A percentile compares a stretch with the other conserved stretches of the same genome.
Evolutionary conservation across 345 rosid species (phyloP).

Genomic region (Erysimum cheiranthoides): DNA sequence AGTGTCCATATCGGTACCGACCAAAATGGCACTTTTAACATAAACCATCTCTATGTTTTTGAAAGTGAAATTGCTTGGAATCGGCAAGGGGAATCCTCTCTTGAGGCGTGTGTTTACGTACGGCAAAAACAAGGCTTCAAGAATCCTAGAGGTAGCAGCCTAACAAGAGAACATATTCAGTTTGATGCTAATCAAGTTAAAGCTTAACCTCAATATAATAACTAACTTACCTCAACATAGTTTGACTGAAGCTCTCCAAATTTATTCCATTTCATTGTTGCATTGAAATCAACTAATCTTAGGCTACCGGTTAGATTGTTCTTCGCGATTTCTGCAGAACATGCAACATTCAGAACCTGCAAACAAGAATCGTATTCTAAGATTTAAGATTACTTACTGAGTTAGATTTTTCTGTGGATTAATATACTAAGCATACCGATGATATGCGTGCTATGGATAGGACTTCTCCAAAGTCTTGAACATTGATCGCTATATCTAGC

Average conservation of each 20-base stretch:
- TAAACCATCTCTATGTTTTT: slow-evolving; percentile 54
- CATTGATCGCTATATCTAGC: slow-evolving; percentile 57
- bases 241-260: slow-evolving; percentile 59
- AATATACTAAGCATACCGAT: slow-evolving; percentile 51
- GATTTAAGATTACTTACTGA: slow-evolving; percentile 15
- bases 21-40: slow-evolving; percentile 44
- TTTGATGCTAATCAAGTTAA: slow-evolving; percentile 12
- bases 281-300: slow-evolving; percentile 49
- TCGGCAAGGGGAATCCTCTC: slow-evolving; percentile 68
- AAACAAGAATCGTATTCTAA: slow-evolving; percentile 25
- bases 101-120: slow-evolving; percentile 57
- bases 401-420: slow-evolving; percentile 14
- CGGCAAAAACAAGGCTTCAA: slow-evolving; percentile 60
- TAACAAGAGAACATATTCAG: slow-evolving; percentile 42
- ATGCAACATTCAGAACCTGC: slow-evolving; percentile 56
- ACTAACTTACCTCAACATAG: slow-evolving; percentile 55
- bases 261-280: slow-evolving; percentile 62
- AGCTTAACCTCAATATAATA: neutral
- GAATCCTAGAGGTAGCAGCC: slow-evolving; percentile 50
- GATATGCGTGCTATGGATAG: slow-evolving; percentile 67
- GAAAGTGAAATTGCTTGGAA: slow-evolving; percentile 52
- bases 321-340: slow-evolving; percentile 55
- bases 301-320: slow-evolving; percentile 62
- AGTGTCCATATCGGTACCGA: slow-evolving; percentile 53
- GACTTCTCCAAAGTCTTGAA: slow-evolving; percentile 54